Conservation (phyloP, 148 eudicot genomes). For the Fallopia convolvulus region DNA sequence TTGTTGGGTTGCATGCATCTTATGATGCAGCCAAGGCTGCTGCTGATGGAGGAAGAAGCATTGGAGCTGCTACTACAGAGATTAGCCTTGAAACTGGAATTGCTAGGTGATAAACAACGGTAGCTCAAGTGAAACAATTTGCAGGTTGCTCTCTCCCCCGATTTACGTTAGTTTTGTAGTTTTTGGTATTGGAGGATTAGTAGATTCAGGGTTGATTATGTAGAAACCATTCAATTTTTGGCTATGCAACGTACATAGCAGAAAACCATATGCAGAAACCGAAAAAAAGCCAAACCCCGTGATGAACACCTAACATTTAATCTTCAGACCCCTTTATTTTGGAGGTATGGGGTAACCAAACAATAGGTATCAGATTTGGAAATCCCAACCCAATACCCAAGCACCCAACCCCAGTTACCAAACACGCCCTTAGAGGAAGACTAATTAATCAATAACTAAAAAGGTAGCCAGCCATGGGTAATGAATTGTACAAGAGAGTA, state of each 20-base stretch:
- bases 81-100: neutral
- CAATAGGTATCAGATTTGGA: too few relatives aligned
- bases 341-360: too few relatives aligned
- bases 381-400: too few relatives aligned
- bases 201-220: neutral
- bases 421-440: neutral
- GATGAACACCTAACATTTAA: neutral
- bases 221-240: neutral
- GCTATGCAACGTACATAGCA: neutral
- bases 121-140: neutral
- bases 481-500: neutral
- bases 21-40: slow-evolving; percentile 46
- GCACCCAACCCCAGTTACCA: too few relatives aligned
- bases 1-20: slow-evolving; percentile 48
- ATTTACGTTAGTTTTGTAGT: neutral
- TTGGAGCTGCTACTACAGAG: neutral
- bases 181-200: neutral
- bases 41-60: neutral
- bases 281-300: neutral
- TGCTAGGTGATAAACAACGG: neutral
- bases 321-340: too few relatives aligned
- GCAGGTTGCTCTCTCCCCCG: neutral
- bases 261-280: neutral
- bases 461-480: neutral
- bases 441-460: neutral